Evolutionary conservation across 1,284 basidiomycete genomes (phyloP), one percentile per base, ranked within the genome.

Genomic region (Tetrapyrgos nigripes): DNA sequence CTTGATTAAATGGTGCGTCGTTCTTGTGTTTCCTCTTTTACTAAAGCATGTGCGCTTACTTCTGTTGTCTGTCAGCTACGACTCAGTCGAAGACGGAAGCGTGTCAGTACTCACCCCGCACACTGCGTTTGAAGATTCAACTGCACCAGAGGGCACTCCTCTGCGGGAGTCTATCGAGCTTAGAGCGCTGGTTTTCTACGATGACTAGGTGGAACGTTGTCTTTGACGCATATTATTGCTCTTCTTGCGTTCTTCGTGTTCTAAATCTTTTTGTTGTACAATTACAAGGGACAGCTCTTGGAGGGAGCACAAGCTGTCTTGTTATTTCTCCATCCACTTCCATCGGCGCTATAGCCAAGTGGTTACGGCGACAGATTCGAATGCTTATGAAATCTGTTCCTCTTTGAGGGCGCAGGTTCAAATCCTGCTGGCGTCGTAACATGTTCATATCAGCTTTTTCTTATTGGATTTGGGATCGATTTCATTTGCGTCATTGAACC

Each of bases 121-220:
- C 62, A 79, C 77, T 2, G 78, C 67, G 0, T 82, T 83, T 58
- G 58, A 67, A 37, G 81, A 60, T 28, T 50, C 79, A 2, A 73
- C 72, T 17, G 79, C 81, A n/a, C 81, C 82, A 0, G 64, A 70
- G 46, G 78, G 73, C 29, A 74, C 77, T 1, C 79, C 77, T 19
- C 67, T 72, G 14, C 66, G 83, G 44, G 76, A 83, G 71, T 82
- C 80, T 2, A 83, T 83, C 55, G 82, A 83, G 70, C 66, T 83
- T n/a, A 67, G 82, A 26, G 74, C 78, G 10, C 65, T 84, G 14
- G 81, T 84, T 1, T 83, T 83, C 70, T 83, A 83, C 28, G 50
- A 58, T 53, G 6, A 33, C 14, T 33, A 33, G n/a, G n/a, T n/a
- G n/a, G n/a, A n/a, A n/a, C n/a, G n/a, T 33, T 33, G 31, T 14